These are phyloP conservation scores for Saprolegnia parasitica DNA, from an alignment of 352 stramenopile species.

Conservation along the genomic window DNA sequence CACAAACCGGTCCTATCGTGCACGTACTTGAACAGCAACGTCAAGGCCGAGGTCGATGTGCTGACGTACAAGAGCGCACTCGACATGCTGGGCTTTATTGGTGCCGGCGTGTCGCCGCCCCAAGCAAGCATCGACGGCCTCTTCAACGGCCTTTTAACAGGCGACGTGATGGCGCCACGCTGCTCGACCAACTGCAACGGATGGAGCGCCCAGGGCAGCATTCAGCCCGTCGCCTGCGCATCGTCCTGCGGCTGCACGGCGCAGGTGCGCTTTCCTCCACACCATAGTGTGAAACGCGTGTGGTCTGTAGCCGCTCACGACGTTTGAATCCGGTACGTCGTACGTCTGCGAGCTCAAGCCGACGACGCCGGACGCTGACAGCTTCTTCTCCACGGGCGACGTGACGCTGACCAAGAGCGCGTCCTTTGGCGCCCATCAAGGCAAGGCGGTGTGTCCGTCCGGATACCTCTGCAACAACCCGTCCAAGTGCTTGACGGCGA, in stretches of 20 bases:
- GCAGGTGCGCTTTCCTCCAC: not conserved
- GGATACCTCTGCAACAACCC: conserved; percentile 21
- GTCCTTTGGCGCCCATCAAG: conserved; percentile 2
- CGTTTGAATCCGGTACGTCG: conserved; percentile 5
- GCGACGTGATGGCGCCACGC: not conserved
- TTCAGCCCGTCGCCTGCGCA: not conserved
- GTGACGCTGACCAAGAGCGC: conserved; percentile 10
- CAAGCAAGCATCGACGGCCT: not conserved
- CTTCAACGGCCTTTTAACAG: not conserved
- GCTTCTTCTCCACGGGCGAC: conserved; percentile 24
- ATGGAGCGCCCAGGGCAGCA: conserved; percentile 7
- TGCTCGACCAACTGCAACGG: conserved; percentile 28
- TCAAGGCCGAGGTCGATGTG: conserved; percentile 4
- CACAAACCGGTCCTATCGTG: conserved; percentile 1
- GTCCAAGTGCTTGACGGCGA: not conserved
- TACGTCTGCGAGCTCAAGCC: conserved; percentile 27
- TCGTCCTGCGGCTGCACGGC: conserved; percentile 13
- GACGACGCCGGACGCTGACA: conserved; percentile 9
- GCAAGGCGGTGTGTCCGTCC: conserved; percentile 23
- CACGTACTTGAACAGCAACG: conserved; percentile 12
- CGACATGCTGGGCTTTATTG: conserved; percentile 12
- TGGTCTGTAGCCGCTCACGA: conserved; percentile 12
- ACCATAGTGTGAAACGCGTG: not conserved
- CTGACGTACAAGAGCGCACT: conserved; percentile 3
- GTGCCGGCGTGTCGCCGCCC: not conserved